These are phyloP conservation scores for Diaporthe sp. DNA, from an alignment of 2,329 filamentous ascomycete genomes.

Conservation along the genomic window DNA sequence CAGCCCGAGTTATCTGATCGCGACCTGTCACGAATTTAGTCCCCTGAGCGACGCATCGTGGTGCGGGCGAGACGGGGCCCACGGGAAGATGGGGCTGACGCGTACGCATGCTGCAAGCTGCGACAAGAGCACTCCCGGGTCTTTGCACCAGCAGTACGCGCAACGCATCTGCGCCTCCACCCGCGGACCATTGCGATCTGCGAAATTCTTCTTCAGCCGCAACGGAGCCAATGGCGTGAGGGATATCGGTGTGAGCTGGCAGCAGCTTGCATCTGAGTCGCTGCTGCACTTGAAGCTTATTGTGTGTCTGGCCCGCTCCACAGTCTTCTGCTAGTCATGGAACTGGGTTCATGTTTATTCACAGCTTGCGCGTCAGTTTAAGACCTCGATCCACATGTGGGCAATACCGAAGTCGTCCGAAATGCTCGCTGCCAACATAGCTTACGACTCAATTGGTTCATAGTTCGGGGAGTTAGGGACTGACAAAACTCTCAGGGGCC, in stretches of 20 bases:
- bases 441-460: too few species aligned
- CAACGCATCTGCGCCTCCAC: neutral
- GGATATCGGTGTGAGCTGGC: neutral
- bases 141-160: neutral
- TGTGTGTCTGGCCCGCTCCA: neutral
- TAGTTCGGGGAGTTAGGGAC: too few species aligned
- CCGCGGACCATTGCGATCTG: neutral
- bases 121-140: slow-evolving; percentile 10
- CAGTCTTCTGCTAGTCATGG: neutral
- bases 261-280: neutral
- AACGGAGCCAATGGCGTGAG: neutral
- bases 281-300: neutral
- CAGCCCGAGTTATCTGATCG: neutral
- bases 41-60: neutral
- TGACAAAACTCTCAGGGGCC: too few species aligned
- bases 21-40: neutral
- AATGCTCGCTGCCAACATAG: neutral
- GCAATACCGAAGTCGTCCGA: neutral
- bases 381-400: neutral
- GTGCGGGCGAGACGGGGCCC: neutral
- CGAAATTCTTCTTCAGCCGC: slow-evolving; percentile 2
- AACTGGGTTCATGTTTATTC: neutral
- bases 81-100: slow-evolving; percentile 2
- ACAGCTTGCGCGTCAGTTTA: neutral
- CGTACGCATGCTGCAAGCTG: slow-evolving; percentile 5